Base-by-base conservation (phyloP, 805 yeast species). In the Wickerhamiella kurtzmanii region DNA sequence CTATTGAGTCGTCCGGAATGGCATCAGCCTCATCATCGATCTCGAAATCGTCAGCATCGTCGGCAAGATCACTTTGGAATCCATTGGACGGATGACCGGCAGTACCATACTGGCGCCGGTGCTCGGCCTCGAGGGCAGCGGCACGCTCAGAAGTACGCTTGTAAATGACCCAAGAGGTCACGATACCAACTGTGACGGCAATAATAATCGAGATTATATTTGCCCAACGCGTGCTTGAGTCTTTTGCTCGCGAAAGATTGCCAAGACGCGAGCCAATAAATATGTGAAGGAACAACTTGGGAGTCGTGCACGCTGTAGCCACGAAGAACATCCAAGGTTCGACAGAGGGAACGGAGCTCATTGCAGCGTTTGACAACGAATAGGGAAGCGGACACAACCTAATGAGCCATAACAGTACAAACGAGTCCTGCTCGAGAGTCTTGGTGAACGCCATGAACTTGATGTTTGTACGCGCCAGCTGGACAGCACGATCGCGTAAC, bases 331-430 rank as follows among this genome's bases (percentile, higher is more conserved):
- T 76, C 38, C 63, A 50, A 1, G 79, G 65, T 0, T 80, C 69
- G 11, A 89, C 71, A 16, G 84, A 82, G 0, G 94, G 95, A 13
- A 89, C 75, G 1, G 94, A 80, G 8, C 95, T 92, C 53, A 92
- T 70, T 0, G 95, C 96, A 3, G 96, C 96, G 58, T 89, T 89
- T 0, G 92, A 80, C 28, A 89, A 67, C 2, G 96, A 86, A 60
- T 87, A 92, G 0, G 97, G 97, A 56, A 89, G 73, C 0, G 98
- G 98, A 55, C 96, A 86, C 48, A 89, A 63, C 47, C 96, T 70
- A 22, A 89, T 72, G 59, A 89, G 68, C 45, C 82, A 74, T 45
- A 89, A 63, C 20, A 92, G 64, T 52, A 78, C 61, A 48, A 87
- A 72, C 48, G 78, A 75, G 53, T 81, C 80, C 47, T 76, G 74